A percentile compares a stretch with the other conserved stretches of the same genome.
Evolutionary conservation across 2,329 filamentous ascomycete genomes (phyloP).

Genomic region (Incumbomyces delicatus): DNA sequence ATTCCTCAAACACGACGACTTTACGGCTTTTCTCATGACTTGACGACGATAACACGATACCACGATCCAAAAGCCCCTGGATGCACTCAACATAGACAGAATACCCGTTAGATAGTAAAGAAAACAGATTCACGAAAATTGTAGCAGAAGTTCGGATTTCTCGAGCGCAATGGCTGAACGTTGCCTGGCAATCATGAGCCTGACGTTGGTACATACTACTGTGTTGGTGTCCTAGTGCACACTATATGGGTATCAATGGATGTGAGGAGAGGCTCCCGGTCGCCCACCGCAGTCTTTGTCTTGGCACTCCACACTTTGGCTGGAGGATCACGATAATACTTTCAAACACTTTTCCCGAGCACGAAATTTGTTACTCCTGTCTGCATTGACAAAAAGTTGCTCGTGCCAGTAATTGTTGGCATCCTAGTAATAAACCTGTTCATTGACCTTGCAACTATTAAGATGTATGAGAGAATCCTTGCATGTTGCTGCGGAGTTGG

Average conservation of each 20-base stretch:
- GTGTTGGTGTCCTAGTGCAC: too few relatives aligned
- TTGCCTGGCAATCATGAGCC: too few relatives aligned
- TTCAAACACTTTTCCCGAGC: too few relatives aligned
- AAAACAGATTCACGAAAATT: not conserved
- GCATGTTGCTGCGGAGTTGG: slow-evolving; percentile 96
- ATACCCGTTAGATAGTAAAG: not conserved
- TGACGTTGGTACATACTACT: too few relatives aligned
- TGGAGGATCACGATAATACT: too few relatives aligned
- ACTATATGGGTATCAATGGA: not conserved
- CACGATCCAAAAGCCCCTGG: not conserved
- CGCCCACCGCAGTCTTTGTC: not conserved
- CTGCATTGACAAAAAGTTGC: too few relatives aligned
- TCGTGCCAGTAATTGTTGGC: too few relatives aligned
- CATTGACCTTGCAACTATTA: not conserved
- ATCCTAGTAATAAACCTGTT: too few relatives aligned
- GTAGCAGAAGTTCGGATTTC: too few relatives aligned
- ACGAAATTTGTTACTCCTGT: not conserved
- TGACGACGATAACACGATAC: slow-evolving; percentile 2
- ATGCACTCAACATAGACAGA: not conserved
- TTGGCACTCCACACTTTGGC: too few relatives aligned
- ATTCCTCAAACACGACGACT: not conserved
- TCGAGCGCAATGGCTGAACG: too few relatives aligned
- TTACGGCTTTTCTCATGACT: not conserved
- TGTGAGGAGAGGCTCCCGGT: not conserved
- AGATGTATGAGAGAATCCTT: slow-evolving; percentile 52